Conservation (phyloP, 768 basidiomycete genomes). For the Termitomyces titanicus region DNA sequence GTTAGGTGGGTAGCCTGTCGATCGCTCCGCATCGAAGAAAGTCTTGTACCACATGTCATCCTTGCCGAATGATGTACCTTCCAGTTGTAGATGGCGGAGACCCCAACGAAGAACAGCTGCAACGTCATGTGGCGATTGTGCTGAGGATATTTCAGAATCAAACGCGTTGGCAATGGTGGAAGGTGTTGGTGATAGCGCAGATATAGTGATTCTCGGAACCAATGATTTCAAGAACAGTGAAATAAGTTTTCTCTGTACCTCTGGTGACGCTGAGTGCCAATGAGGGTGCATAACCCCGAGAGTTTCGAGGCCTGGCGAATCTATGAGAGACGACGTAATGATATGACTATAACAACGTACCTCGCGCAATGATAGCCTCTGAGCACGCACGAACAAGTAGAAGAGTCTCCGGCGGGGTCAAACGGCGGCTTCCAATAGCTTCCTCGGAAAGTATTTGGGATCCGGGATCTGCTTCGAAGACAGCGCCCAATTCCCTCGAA, state of each 20-base stretch:
- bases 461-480: slow-evolving; percentile 59
- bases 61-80: slow-evolving; percentile 57
- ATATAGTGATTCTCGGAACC: slow-evolving; percentile 38
- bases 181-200: slow-evolving; percentile 50
- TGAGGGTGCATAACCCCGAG: slow-evolving; percentile 85
- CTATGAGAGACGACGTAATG: slow-evolving; percentile 8
- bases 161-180: slow-evolving; percentile 48
- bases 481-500: slow-evolving; percentile 47
- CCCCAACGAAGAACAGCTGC: slow-evolving; percentile 83
- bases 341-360: slow-evolving; percentile 33
- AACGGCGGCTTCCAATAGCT: slow-evolving; percentile 51
- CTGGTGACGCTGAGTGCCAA: slow-evolving; percentile 73
- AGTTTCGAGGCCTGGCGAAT: slow-evolving; percentile 63
- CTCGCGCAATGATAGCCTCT: slow-evolving; percentile 60
- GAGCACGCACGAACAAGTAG: slow-evolving; percentile 65
- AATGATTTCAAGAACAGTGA: slow-evolving; percentile 71
- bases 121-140: slow-evolving; percentile 70
- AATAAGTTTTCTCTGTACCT: slow-evolving; percentile 64
- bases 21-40: slow-evolving; percentile 59
- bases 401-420: slow-evolving; percentile 62
- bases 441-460: slow-evolving; percentile 43
- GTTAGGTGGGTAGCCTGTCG: slow-evolving; percentile 53
- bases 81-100: slow-evolving; percentile 66
- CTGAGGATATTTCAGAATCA: slow-evolving; percentile 59
- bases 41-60: slow-evolving; percentile 64